Evolutionary conservation across 768 basidiomycete species (phyloP).

Genomic region (Lactifluus subvellereus): DNA sequence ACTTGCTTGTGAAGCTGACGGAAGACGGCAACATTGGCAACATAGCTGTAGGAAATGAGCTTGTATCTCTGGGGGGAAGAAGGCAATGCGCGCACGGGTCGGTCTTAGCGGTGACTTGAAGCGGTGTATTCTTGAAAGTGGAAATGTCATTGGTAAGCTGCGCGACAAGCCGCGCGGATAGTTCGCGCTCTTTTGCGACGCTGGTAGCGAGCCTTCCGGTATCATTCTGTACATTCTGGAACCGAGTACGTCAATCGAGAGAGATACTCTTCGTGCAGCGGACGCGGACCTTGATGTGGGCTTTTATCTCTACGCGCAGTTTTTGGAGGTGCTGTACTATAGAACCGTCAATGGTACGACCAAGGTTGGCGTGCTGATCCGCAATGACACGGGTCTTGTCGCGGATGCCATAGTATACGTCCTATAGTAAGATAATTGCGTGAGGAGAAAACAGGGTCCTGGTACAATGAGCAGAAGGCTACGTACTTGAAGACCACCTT

Average conservation of each 20-base stretch:
- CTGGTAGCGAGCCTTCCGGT: slow-evolving; percentile 86
- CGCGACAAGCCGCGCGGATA: slow-evolving; percentile 77
- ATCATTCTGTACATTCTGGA: slow-evolving; percentile 90
- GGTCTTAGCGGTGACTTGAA: slow-evolving; percentile 68
- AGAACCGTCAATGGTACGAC: slow-evolving; percentile 91
- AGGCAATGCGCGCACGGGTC: slow-evolving; percentile 66
- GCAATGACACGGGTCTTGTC: slow-evolving; percentile 92
- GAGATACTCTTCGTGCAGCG: background rate
- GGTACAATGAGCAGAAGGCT: background rate
- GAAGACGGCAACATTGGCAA: slow-evolving; percentile 64
- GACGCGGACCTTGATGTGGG: slow-evolving; percentile 78
- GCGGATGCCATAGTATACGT: slow-evolving; percentile 86
- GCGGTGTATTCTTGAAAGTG: slow-evolving; percentile 92
- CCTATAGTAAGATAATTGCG: slow-evolving; percentile 38
- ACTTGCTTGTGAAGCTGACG: slow-evolving; percentile 88
- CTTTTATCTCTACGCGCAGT: slow-evolving; percentile 91
- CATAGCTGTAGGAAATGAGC: slow-evolving; percentile 39
- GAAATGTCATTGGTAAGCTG: slow-evolving; percentile 85
- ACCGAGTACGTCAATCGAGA: background rate
- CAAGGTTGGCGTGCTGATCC: slow-evolving; percentile 94
- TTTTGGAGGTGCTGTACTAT: slow-evolving; percentile 98
- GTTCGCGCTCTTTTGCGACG: slow-evolving; percentile 90
- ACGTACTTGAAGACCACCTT: slow-evolving; percentile 82
- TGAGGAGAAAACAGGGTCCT: background rate
- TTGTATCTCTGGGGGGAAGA: slow-evolving; percentile 19